Conservation (phyloP, 225 moss, liverwort and hornwort genomes). For the Marchantia polymorpha region DNA sequence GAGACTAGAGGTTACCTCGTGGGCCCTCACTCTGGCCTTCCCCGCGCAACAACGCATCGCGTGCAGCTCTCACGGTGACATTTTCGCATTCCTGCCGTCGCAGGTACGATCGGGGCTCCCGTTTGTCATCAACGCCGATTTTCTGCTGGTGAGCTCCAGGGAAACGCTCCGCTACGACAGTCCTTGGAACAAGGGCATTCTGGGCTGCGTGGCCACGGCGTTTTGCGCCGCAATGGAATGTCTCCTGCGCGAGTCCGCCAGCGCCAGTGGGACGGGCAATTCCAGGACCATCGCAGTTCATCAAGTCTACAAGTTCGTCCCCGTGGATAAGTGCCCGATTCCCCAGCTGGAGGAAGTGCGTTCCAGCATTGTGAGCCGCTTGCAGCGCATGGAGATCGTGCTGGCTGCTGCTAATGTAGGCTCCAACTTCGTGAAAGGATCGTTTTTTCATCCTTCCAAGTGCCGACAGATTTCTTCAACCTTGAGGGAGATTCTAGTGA, state of each 20-base stretch:
- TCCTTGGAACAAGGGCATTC: constrained; percentile 30
- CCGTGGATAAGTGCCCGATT: not conserved
- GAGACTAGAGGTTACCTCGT: constrained; percentile 17
- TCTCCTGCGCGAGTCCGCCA: not conserved
- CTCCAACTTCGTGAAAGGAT: not conserved
- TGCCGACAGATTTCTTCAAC: not conserved
- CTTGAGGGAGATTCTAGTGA: not conserved
- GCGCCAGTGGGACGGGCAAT: not conserved
- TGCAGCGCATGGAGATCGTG: not conserved
- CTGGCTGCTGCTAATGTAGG: constrained; percentile 5
- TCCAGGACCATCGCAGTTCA: not conserved
- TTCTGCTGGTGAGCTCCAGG: constrained; percentile 20
- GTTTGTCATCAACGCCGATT: constrained; percentile 26
- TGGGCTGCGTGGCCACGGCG: constrained; percentile 16
- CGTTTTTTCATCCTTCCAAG: not conserved
- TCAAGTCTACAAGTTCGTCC: constrained; percentile 21
- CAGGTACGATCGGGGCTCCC: constrained; percentile 21
- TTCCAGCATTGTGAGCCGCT: not conserved
- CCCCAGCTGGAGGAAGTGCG: not conserved
- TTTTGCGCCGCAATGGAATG: not conserved
- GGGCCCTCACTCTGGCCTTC: constrained; percentile 21
- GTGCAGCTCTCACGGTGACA: not conserved
- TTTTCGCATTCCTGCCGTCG: constrained; percentile 28
- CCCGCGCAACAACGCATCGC: constrained; percentile 4
- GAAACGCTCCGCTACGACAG: constrained; percentile 25